Percentiles rank a stretch among this genome's conserved stretches.
phyloP scores from a whole-genome alignment of 139 green algal species.

The Closterium sp. region DNA sequence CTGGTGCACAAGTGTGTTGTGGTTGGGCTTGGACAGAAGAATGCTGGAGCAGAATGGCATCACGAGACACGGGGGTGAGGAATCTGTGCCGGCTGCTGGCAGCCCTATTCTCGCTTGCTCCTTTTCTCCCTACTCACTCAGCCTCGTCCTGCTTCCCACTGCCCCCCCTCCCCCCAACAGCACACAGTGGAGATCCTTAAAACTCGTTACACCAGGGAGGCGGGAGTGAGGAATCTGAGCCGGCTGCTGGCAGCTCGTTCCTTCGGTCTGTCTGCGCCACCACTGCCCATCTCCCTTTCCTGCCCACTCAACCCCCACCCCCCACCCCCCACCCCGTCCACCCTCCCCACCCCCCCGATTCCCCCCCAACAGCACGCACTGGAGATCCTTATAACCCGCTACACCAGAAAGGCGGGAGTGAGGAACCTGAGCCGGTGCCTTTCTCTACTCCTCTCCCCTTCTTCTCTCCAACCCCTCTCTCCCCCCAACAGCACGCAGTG shows the following conservation, averaged over 20 bases:
- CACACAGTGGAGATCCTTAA: conserved; percentile 39
- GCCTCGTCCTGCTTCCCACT: neutral
- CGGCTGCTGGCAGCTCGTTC: conserved; percentile 50
- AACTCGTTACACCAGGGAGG: conserved; percentile 30
- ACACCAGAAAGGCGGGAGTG: conserved; percentile 81
- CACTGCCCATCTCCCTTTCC: too few species aligned
- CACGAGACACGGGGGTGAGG: too few species aligned
- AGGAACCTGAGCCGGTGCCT: conserved; percentile 63
- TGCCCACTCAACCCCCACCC: too few species aligned
- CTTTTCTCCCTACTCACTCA: too few species aligned
- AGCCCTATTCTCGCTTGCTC: too few species aligned
- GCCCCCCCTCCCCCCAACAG: neutral
- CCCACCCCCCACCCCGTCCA: too few species aligned
- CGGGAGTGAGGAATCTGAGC: neutral
- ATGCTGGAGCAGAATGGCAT: too few species aligned
- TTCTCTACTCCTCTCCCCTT: conserved; percentile 29
- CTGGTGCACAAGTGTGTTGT: too few species aligned
- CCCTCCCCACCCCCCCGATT: neutral
- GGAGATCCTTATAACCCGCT: conserved; percentile 52
- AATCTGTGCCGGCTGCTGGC: too few species aligned
- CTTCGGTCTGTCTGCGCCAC: neutral
- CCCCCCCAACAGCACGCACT: neutral
- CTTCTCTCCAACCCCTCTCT: neutral
- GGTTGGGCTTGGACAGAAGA: too few species aligned
- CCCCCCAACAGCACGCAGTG: neutral